phyloP scores from a whole-genome alignment of 306 rosid genomes.

The Prunus dulcis region DNA sequence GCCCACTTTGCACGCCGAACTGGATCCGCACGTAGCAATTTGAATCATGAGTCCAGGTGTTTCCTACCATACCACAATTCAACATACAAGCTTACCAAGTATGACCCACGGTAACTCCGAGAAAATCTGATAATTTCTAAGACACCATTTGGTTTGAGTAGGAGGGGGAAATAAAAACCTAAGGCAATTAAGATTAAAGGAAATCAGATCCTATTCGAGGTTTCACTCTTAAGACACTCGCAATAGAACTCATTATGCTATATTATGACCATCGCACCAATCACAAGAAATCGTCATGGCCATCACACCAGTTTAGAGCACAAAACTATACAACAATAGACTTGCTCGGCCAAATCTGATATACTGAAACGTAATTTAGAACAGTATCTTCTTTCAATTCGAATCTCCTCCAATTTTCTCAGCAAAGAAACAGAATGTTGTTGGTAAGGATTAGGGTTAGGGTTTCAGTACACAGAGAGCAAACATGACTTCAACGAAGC shows the following conservation, averaged over 20 bases:
- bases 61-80: background rate
- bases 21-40: background rate
- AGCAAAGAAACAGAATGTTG: slow-evolving; percentile 4
- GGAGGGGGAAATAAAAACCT: background rate
- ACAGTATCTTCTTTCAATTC: background rate
- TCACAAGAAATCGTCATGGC: background rate
- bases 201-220: background rate
- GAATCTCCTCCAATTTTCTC: slow-evolving; percentile 4
- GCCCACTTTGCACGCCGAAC: background rate
- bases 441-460: slow-evolving; percentile 35
- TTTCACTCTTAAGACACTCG: background rate
- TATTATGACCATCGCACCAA: background rate
- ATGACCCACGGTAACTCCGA: background rate
- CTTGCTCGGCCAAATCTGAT: background rate
- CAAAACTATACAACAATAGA: background rate
- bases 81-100: too few relatives aligned
- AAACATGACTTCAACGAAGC: slow-evolving; percentile 4
- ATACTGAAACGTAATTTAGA: background rate
- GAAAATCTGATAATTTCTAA: background rate
- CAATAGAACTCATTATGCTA: background rate
- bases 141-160: background rate
- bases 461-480: slow-evolving; percentile 14
- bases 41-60: background rate
- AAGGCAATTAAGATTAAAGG: background rate
- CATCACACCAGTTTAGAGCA: background rate